Base-by-base conservation (phyloP, 2,329 filamentous ascomycete species). In the Teratosphaeria pseudoeucalypti region DNA sequence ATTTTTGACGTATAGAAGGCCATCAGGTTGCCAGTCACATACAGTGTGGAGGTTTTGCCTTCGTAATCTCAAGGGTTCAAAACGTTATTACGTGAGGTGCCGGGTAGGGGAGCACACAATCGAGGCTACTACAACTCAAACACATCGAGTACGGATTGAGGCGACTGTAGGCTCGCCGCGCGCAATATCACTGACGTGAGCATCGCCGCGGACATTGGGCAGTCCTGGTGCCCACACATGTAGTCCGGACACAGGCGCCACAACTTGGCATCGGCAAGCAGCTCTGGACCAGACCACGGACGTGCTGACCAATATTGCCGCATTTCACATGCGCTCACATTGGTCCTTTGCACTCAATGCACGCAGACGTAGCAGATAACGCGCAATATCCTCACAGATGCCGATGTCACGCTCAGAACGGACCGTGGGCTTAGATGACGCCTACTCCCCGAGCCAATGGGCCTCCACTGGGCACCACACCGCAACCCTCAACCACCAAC, bases 381-480 rank as follows among this genome's bases (percentile, higher is more conserved):
- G 54, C 32, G 55, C 56, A 58, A 32, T 57, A 62, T 49, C 23
- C 16, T 37, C 34, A 14, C 55, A 56, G 37, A 56, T 47, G 55
- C 43, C 52, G 57, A 62, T 63, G 60, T 37, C 47, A 52, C 16
- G 54, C 39, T 43, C 47, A 55, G 32, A 26, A 47, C 55, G 27
- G 32, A 56, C 67, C 69, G 72, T 71, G 72, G 70, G 70, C 66
- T 70, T 72, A 73, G 72, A 76, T 76, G 74, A 77, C 65, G 57
- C 60, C 66, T 54, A 76, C 65, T 43, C 61, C 66, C 47, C 67
- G 65, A 49, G 58, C 63, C 49, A 60, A 58, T 58, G 64, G 59
- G 57, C 68, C 72, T 62, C 68, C 65, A 64, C 29, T 52, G 55
- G 62, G 59, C 56, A 57, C 56, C 53, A 54, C 53, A 19, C 43